A percentile compares a stretch with the other conserved stretches of the same genome.
Evolutionary conservation across 2,329 filamentous ascomycete species (phyloP).

Genomic region (Helicocarpus griseus): DNA sequence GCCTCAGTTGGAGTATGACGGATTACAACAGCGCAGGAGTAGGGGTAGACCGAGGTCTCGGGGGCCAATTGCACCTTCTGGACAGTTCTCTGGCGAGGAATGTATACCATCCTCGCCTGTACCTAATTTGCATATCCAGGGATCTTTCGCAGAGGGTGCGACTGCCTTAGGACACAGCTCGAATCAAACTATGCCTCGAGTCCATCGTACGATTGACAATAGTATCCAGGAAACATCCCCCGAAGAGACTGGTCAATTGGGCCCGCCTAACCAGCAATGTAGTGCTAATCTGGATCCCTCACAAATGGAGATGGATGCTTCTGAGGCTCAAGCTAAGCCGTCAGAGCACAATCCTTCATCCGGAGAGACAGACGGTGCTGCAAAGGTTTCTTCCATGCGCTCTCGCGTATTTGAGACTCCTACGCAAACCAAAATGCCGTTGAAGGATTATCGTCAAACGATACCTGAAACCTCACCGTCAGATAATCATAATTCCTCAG

Average conservation of each 20-base stretch:
- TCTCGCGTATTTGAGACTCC: slow-evolving; percentile 34
- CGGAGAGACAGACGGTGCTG: not conserved
- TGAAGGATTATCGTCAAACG: slow-evolving; percentile 17
- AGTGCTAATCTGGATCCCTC: not conserved
- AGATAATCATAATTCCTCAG: slow-evolving; percentile 10
- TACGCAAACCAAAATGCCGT: slow-evolving; percentile 16
- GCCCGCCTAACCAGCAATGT: not conserved
- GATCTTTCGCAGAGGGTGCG: not conserved
- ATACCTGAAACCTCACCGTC: slow-evolving; percentile 30
- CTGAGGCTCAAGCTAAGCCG: not conserved
- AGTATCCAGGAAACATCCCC: not conserved
- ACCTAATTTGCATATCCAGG: not conserved
- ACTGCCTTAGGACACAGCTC: not conserved
- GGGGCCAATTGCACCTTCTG: not conserved
- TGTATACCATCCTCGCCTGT: not conserved
- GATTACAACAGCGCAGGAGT: too few species aligned
- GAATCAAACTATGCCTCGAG: not conserved
- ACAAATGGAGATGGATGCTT: not conserved
- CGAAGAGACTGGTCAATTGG: not conserved
- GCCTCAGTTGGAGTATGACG: too few species aligned
- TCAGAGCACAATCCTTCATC: not conserved
- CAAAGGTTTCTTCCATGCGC: slow-evolving; percentile 28
- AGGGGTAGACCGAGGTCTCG: too few species aligned
- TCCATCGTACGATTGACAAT: not conserved
- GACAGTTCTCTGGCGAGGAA: not conserved